A percentile compares a stretch with the other conserved stretches of the same genome.
These are phyloP conservation scores for Chlorella sp. DNA, from an alignment of 139 green algal species.

Conservation along the genomic window DNA sequence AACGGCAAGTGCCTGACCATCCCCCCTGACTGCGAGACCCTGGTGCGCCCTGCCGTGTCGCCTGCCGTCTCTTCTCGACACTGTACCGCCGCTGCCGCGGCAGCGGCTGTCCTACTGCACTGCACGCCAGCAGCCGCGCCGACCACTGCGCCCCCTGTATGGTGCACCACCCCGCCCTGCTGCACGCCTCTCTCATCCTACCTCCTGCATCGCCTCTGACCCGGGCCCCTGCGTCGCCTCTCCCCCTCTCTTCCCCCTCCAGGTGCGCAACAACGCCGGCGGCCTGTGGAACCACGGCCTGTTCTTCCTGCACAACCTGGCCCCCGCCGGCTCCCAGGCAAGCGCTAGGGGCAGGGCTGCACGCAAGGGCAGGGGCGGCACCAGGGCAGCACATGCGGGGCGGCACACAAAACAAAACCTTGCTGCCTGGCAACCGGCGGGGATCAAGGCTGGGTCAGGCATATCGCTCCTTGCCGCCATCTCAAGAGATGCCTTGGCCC, in stretches of 20 bases:
- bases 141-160: background rate
- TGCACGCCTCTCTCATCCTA: background rate
- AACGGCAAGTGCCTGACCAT: background rate
- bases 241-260: background rate
- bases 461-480: too few species aligned
- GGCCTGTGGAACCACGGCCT: constrained; percentile 30
- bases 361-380: background rate
- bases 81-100: too few species aligned
- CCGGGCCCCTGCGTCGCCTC: background rate
- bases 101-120: background rate
- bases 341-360: background rate
- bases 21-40: background rate
- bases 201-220: too few species aligned
- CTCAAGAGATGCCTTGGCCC: too few species aligned
- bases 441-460: too few species aligned
- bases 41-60: too few species aligned
- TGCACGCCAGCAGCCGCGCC: background rate
- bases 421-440: too few species aligned
- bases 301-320: constrained; percentile 28
- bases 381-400: too few species aligned
- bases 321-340: constrained; percentile 3
- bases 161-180: background rate
- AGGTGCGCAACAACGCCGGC: constrained; percentile 30
- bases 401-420: too few species aligned
- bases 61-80: too few species aligned